Percentiles rank a stretch among this genome's conserved stretches.
Conservation (phyloP, 1,139 yeast species). For the Barnettozyma hawaiiensis region DNA sequence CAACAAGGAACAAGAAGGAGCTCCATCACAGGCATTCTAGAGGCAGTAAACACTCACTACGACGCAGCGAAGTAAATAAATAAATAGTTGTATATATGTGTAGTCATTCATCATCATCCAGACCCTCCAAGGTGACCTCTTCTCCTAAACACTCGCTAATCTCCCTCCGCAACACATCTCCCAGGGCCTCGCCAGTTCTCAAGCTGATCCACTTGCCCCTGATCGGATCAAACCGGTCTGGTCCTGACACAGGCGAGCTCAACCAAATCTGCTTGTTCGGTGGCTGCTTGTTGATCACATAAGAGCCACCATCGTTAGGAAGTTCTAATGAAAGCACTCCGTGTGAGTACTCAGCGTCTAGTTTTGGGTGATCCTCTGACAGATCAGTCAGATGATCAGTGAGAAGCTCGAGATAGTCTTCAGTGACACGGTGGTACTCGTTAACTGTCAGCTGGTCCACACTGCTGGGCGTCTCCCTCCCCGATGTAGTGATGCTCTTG, state of each 20-base stretch:
- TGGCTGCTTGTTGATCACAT: constrained; percentile 86
- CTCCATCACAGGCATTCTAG: constrained; percentile 3
- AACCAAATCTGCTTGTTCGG: constrained; percentile 90
- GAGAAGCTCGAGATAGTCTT: constrained; percentile 56
- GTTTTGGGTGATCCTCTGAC: constrained; percentile 48
- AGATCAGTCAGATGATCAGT: constrained; percentile 57
- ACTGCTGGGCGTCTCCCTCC: constrained; percentile 40
- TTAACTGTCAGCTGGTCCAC: constrained; percentile 41
- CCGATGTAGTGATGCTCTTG: constrained; percentile 37
- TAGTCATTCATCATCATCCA: constrained; percentile 10
- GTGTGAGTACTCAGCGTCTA: constrained; percentile 64
- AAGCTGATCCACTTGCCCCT: constrained; percentile 53
- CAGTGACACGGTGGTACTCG: constrained; percentile 53
- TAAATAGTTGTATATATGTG: constrained; percentile 2
- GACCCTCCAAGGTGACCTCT: constrained; percentile 21
- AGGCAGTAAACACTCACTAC: too few relatives aligned
- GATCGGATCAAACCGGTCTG: constrained; percentile 55
- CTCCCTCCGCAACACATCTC: constrained; percentile 44
- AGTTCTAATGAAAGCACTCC: constrained; percentile 69
- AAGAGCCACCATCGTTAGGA: constrained; percentile 68
- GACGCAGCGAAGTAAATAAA: constrained; percentile 1
- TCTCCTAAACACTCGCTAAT: constrained; percentile 35
- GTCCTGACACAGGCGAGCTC: constrained; percentile 82
- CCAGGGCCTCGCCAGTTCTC: constrained; percentile 44
- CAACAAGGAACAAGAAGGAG: constrained; percentile 1